Conservation (phyloP, 192 early-diverging fungal species). For the Coemansia sp. region DNA sequence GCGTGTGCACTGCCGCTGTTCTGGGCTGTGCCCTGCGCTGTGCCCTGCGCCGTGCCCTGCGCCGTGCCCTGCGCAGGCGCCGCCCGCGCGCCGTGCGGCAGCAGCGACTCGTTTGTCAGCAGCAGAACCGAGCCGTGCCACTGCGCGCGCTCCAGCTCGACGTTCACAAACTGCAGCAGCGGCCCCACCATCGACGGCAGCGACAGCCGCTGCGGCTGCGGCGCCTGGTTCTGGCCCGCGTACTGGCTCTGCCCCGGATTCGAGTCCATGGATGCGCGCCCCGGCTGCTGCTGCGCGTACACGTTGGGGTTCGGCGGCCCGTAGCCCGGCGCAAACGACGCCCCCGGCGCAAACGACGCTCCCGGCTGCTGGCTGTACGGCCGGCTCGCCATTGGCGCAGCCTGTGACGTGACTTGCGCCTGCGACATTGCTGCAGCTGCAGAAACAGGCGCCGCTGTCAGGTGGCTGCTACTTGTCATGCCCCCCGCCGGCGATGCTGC, state of each 20-base stretch:
- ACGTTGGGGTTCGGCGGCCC: slow-evolving; percentile 17
- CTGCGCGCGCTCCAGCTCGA: slow-evolving; percentile 43
- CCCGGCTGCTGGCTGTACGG: slow-evolving; percentile 4
- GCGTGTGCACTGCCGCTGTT: slow-evolving; percentile 16
- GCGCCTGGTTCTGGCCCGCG: slow-evolving; percentile 5
- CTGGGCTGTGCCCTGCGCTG: slow-evolving; percentile 7
- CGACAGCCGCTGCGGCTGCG: slow-evolving; percentile 12
- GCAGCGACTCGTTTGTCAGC: slow-evolving; percentile 45
- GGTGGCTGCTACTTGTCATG: slow-evolving; percentile 21
- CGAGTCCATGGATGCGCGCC: background rate
- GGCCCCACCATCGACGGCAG: slow-evolving; percentile 48
- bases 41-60: slow-evolving; percentile 3
- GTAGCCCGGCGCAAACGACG: slow-evolving; percentile 44
- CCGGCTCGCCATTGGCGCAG: slow-evolving; percentile 9
- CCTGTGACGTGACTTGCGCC: slow-evolving; percentile 6
- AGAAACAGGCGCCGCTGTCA: slow-evolving; percentile 17
- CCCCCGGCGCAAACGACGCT: slow-evolving; percentile 26
- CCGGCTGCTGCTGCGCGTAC: background rate
- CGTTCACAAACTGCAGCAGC: slow-evolving; percentile 50
- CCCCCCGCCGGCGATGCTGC: slow-evolving; percentile 5
- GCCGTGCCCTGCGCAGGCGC: slow-evolving; percentile 1
- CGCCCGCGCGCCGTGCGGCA: slow-evolving; percentile 28
- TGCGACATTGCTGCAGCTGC: slow-evolving; percentile 14
- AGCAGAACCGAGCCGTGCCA: slow-evolving; percentile 50
- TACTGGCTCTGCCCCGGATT: slow-evolving; percentile 1